Conservation (phyloP, 192 early-diverging fungal species). For the Gryganskiella cystojenkinii region DNA sequence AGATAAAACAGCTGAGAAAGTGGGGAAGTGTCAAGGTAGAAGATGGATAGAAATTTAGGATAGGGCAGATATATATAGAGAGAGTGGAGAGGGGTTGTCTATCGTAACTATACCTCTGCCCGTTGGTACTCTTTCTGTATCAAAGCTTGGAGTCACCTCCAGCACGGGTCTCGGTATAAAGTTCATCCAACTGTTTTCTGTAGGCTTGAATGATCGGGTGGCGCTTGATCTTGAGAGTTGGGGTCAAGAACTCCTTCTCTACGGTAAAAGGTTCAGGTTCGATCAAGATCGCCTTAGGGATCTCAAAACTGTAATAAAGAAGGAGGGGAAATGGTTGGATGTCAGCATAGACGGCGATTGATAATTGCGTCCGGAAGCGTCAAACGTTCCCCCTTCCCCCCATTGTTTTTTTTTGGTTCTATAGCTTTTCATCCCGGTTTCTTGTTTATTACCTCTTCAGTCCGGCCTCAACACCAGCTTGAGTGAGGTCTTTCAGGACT, state of each 20-base stretch:
- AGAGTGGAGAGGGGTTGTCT: too few relatives aligned
- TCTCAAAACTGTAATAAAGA: constrained; percentile 63
- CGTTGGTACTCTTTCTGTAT: too few relatives aligned
- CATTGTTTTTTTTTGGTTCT: too few relatives aligned
- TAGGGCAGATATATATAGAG: too few relatives aligned
- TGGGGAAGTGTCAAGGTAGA: too few relatives aligned
- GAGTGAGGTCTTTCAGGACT: constrained; percentile 60
- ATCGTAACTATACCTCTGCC: background rate
- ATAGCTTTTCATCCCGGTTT: too few relatives aligned
- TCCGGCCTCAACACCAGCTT: constrained; percentile 61
- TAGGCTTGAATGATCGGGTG: constrained; percentile 51
- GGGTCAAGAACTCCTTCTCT: constrained; percentile 78
- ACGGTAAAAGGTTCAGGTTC: constrained; percentile 68
- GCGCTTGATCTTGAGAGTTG: constrained; percentile 89
- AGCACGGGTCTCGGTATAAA: constrained; percentile 4
- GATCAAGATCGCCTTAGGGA: constrained; percentile 68
- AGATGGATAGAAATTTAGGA: too few relatives aligned
- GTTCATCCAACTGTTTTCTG: constrained; percentile 8
- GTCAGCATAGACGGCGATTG: too few relatives aligned
- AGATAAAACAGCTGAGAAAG: too few relatives aligned
- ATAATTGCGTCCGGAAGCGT: too few relatives aligned
- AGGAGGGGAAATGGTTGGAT: background rate
- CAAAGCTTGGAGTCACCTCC: constrained; percentile 3
- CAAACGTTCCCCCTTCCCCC: too few relatives aligned
- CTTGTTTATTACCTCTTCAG: constrained; percentile 45